Evolutionary conservation across 441 rosid genomes (phyloP), one percentile per base, ranked within the genome.

Genomic region (Aleurites moluccanus): DNA sequence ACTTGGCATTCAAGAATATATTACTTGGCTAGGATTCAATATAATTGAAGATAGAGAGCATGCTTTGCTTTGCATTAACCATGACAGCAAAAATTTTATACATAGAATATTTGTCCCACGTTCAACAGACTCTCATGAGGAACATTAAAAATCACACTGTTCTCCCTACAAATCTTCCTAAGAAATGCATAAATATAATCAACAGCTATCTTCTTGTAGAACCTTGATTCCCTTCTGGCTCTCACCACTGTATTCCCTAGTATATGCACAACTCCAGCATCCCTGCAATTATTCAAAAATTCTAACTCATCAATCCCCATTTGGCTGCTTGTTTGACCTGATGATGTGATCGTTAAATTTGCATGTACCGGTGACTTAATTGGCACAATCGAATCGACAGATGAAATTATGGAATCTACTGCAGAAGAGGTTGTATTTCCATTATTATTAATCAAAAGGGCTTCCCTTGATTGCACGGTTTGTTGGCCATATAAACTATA

Each of bases 91-190:
- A 44, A 50, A n/a, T 16, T 49, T 86, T 85, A 94, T 45, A 94
- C 92, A 81, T 84, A 91, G 77, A 88, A 88, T 60, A 91, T 73
- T 85, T 94, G 97, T 10, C 98, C 97, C 35, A 94, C 97, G 35
- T 94, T 92, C 85, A 94, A 79, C 16, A 94, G 90, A 69, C 92
- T 85, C 89, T 94, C 97, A 78, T 89, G 98, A 75, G 98, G 98
- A 82, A 92, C 87, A 84, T 91, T 90, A 30, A 94, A 92, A 70
- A 92, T 91, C 66, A 88, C 97, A 84, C 97, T 92, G 76, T 94
- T 83, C 75, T 87, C 97, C 80, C 98, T 86, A 80, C 98, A 94
- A 5, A 94, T 78, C 85, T 92, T 94, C 87, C 96, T 86, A 69
- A 94, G 97, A 81, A 94, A 88, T 11, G 89, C 91, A 83, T 94